Evolutionary conservation across 768 basidiomycete species (phyloP), one percentile per base, ranked within the genome.

Genomic region (Psilocybe subaeruginosa): DNA sequence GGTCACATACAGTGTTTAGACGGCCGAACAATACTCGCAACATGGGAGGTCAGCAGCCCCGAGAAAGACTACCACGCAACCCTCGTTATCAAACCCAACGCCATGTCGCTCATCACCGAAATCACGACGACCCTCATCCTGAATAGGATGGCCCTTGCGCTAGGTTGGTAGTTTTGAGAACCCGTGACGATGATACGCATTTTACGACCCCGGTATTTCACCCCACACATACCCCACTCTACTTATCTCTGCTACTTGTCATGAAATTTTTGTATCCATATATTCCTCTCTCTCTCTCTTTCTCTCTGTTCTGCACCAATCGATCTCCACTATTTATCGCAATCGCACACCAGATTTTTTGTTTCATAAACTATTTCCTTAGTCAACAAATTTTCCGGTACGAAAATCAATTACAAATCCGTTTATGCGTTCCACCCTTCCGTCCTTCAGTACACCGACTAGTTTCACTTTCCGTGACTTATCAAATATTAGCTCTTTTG

Each of bases 61-160:
- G 78, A 80, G 43, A 83, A 85, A 60, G 79, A 85, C 14, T 85
- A 82, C 72, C 76, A 80, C 62, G 90, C 90, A 3, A 79, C 80
- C 53, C 75, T 92, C 53, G 85, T 82, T 16, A 77, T 93, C 69
- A 82, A 77, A 64, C 77, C 82, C 11, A 73, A 82, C 31, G 87
- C 83, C 46, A 80, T 92, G 56, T 73, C 81, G 23, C 70, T 91
- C 61, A 80, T 91, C 59, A 93, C 91, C 8, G 92, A 93, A 72
- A 85, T 93, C 65, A 72, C 93, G 66, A 89, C 91, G 8, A 90
- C 89, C 3, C 82, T 93, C 58, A 80, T 83, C 53, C 78, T 93
- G 53, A 91, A 91, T 70, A 86, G 89, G 33, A 90, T 92, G 80
- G 82, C 89, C 29, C 79, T 81, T 61, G 75, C 77, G 27, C 71